Evolutionary conservation across 2,329 filamentous ascomycete species (phyloP), one percentile per base, ranked within the genome.

Genomic region (Cladophialophora carrionii): DNA sequence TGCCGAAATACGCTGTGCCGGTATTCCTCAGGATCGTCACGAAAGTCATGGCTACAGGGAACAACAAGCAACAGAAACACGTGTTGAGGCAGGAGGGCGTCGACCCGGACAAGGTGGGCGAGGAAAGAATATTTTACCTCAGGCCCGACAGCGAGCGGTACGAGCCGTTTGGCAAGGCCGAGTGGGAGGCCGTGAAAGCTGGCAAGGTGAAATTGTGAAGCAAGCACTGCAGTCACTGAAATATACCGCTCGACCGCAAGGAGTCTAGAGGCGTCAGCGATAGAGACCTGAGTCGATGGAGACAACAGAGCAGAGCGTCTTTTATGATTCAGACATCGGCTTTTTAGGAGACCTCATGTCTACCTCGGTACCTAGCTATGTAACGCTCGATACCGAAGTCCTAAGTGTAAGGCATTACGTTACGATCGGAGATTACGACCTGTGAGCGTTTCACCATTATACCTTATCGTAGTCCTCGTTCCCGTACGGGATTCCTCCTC

Each of bases 1-100:
- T 96, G 29, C 92, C 92, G 0, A 84, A 82, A 56, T 96, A 90
- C 72, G 91, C 92, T 0, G 84, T 88, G 4, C 92, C 92, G 0
- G 72, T 95, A 0, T 96, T 96, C 77, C 75, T 96, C 55, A 83
- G 92, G 12, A 77, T 92, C 5, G 83, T 88, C 7, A 81, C 78
- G 29, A 82, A 84, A 29, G 83, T 86, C 70, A 86, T 89, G 72
- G 83, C 86, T 0, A 96, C 92, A 4, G 91, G 92, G 0, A 96
- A 92, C 55, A 90, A 92, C 73, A 96, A 96, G 82, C 90, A 96
- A 79, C 89, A 93, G 78, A 96, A 96, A 77, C 86, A 89, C 68
- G 77, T 80, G 0, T 75, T 96, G 68, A 82, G 91, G n/a, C 81
- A 82, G 1, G 84, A 93, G 68, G 92, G 92, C 0, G 90, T 94